Evolutionary conservation across 2,329 filamentous ascomycete genomes (phyloP), one percentile per base, ranked within the genome.

Genomic region (Ambrosiella xylebori): DNA sequence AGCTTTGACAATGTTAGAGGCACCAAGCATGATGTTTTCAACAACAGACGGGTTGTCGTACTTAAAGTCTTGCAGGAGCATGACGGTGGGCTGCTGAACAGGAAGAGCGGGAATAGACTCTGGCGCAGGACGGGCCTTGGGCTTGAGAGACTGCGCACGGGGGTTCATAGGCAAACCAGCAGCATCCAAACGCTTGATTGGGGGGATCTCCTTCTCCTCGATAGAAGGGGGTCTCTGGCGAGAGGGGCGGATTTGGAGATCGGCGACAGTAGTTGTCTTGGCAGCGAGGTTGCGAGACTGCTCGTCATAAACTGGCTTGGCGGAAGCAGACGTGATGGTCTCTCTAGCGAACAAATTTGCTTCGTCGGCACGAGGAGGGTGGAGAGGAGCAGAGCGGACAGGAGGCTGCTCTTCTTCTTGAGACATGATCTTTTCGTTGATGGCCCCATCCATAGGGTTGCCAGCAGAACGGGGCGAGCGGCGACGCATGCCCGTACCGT

Each of bases 61-160:
- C 40, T 76, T 70, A 57, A 80, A 78, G 54, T 75, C 71, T 60
- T 79, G 80, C 54, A 81, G 66, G 57, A 79, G 74, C 73, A 81
- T 74, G 51, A 80, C 72, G 3, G 74, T 79, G 15, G 59, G 59
- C 59, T 75, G 72, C 27, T 74, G 56, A 38, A 53, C 8, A 7
- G 59, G 35, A 15, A 61, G 36, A 5, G 45, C 15, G 12, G 63
- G 61, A 13, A 35, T 9, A 9, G 15, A 15, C 1, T 12, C 15
- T 7, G 17, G n/a, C 11, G 35, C 52, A 13, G 38, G 52, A 35
- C 52, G 52, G 15, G 19, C 35, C 2, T 67, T 57, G 13, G 62
- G 56, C 53, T 65, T 68, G 47, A 71, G 62, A 9, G 68, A 67
- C 57, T 68, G 67, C 4, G 72, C 68, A 39, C 70, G 69, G 2